Conservation (phyloP, 2,329 filamentous ascomycete species). For the Sporothrix protearum region DNA sequence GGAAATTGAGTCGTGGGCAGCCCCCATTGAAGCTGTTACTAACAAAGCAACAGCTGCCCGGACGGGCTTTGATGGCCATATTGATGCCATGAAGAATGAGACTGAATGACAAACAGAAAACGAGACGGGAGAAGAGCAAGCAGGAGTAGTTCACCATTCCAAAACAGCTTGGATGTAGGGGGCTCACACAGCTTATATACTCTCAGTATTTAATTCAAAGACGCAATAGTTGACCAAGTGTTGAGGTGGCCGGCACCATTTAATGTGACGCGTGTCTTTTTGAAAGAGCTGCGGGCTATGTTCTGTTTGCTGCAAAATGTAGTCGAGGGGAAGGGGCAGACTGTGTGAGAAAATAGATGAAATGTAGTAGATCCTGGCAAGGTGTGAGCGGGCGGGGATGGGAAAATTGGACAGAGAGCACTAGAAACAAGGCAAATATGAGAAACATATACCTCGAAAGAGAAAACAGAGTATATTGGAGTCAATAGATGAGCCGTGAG, state of each 20-base stretch:
- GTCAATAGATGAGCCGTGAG: neutral
- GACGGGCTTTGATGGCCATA: neutral
- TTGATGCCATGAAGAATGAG: conserved; percentile 18
- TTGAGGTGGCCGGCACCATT: neutral
- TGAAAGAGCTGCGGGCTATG: neutral
- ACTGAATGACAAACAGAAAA: neutral
- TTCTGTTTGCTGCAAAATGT: neutral
- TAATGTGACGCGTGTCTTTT: neutral
- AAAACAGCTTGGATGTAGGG: neutral
- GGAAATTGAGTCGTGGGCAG: conserved; percentile 20
- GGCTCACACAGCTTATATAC: neutral
- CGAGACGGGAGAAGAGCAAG: neutral
- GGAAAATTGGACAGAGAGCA: neutral
- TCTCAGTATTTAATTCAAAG: neutral
- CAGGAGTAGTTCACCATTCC: neutral
- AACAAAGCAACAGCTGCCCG: neutral
- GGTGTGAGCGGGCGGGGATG: neutral
- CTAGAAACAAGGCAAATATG: neutral
- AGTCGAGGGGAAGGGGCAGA: neutral
- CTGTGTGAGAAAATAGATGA: neutral
- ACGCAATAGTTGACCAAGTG: neutral
- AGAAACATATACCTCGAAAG: neutral
- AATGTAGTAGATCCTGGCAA: neutral
- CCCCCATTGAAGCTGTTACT: neutral
- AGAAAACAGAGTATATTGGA: neutral